Evolutionary conservation across 345 rosid species (phyloP), one percentile per base, ranked within the genome.

Genomic region (Acer yangbiense): DNA sequence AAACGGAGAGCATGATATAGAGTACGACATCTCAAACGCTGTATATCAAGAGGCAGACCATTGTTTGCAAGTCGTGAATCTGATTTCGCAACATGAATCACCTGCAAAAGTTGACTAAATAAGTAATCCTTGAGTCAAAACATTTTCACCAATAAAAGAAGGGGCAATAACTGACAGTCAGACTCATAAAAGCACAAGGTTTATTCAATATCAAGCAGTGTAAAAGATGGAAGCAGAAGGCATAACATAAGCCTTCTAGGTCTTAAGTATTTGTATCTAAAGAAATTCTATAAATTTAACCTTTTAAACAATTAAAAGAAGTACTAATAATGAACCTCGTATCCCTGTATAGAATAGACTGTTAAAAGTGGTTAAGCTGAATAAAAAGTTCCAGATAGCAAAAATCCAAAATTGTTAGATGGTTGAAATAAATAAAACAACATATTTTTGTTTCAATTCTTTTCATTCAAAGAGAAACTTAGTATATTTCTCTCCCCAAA

Each of bases 41-140:
- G 98, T 77, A 91, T 77, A 82, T 94, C 94, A 69, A 90, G 83
- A 78, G 98, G 98, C 76, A 94, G 83, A 82, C 92, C 91, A 76
- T 87, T 96, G 87, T 94, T 96, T 72, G 97, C 97, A 72, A 96
- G 92, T 69, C 98, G 94, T 71, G 98, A 96, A 87, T 96, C 99
- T 60, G 98, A 96, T 79, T 96, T 94, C 2, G 92, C 89, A 71
- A 89, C 97, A 80, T 90, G 93, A 71, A 96, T 88, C 25, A 96
- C 94, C 98, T 94, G 90, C 80, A 82, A n/a, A 77, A 60, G 68
- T 66, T 68, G 39, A 48, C 75, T 46, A 69, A 44, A 17, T 68
- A 32, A 76, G 41, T 9, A 71, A 68, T 54, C 25, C 63, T 69
- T 50, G 68, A 17, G 32, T 78, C 46, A 25, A 25, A 54, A 72